phyloP scores from a whole-genome alignment of 768 basidiomycete genomes.

The Russula lepida region DNA sequence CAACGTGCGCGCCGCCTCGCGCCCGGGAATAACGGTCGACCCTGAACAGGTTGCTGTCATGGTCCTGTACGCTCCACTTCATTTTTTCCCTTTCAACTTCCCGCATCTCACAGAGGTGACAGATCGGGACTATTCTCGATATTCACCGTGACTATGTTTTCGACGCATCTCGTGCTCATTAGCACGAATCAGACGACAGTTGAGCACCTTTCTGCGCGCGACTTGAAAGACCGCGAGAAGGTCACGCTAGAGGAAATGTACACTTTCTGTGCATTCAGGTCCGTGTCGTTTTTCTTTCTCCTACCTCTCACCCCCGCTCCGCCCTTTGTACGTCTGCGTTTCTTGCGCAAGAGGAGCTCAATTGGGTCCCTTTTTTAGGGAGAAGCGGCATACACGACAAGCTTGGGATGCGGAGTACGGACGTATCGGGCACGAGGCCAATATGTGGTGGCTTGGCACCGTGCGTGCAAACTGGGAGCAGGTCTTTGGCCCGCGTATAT shows the following conservation, averaged over 20 bases:
- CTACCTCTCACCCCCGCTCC: not conserved
- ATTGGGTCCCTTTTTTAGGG: conserved; percentile 30
- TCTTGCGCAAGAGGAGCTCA: not conserved
- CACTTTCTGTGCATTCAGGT: conserved; percentile 49
- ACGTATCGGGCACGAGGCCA: conserved; percentile 59
- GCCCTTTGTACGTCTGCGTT: not conserved
- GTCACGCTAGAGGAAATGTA: conserved; percentile 42
- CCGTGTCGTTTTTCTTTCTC: conserved; percentile 23
- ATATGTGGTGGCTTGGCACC: conserved; percentile 80
- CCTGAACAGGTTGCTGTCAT: conserved; percentile 65
- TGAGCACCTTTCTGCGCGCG: conserved; percentile 54
- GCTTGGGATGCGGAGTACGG: conserved; percentile 84
- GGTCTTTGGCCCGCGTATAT: conserved; percentile 64
- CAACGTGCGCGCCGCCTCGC: conserved; percentile 31
- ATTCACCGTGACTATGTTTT: conserved; percentile 53
- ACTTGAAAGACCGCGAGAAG: conserved; percentile 59
- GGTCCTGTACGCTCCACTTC: conserved; percentile 51
- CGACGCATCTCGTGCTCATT: conserved; percentile 55
- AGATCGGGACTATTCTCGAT: conserved; percentile 66
- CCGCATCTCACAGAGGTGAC: not conserved
- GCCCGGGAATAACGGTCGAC: conserved; percentile 36
- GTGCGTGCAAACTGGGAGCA: conserved; percentile 58
- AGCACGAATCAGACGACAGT: conserved; percentile 66
- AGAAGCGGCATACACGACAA: conserved; percentile 36
- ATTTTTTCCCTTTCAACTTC: not conserved